phyloP scores from a whole-genome alignment of 345 rosid species.

The Arabidopsis suecica region DNA sequence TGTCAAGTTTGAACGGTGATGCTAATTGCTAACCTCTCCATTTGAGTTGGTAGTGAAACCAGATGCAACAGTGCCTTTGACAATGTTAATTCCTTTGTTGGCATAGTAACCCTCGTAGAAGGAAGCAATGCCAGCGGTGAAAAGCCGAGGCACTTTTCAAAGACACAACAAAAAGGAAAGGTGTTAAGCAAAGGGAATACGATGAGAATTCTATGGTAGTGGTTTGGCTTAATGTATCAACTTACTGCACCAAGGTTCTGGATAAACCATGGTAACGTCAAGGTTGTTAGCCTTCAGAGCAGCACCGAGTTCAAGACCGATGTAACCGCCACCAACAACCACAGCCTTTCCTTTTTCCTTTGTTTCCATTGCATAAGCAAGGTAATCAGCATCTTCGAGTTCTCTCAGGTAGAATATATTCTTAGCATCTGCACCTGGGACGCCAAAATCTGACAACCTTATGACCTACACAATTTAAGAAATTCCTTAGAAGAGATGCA shows the following conservation, averaged over 20 bases:
- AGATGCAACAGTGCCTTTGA: slow-evolving; percentile 81
- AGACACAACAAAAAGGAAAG: slow-evolving; percentile 53
- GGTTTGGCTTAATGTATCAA: not conserved
- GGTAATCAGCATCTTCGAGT: slow-evolving; percentile 42
- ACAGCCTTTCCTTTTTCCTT: slow-evolving; percentile 82
- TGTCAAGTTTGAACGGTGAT: not conserved
- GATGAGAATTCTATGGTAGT: not conserved
- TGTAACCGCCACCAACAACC: slow-evolving; percentile 95
- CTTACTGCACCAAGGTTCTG: slow-evolving; percentile 54
- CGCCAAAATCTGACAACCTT: slow-evolving; percentile 48
- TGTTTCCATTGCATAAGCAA: slow-evolving; percentile 33
- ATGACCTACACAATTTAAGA: slow-evolving; percentile 50
- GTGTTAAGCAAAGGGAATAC: slow-evolving; percentile 4
- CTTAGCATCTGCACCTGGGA: slow-evolving; percentile 49
- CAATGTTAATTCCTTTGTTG: slow-evolving; percentile 72
- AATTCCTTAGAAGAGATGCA: not conserved
- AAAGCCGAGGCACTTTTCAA: slow-evolving; percentile 90
- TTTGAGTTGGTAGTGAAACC: slow-evolving; percentile 75
- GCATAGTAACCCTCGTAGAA: slow-evolving; percentile 88
- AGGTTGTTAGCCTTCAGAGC: slow-evolving; percentile 69
- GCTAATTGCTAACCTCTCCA: slow-evolving; percentile 59
- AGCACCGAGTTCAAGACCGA: slow-evolving; percentile 94
- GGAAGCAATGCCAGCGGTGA: slow-evolving; percentile 76
- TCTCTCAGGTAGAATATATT: slow-evolving; percentile 49
- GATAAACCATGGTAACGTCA: slow-evolving; percentile 82